phyloP scores from a whole-genome alignment of 2,329 filamentous ascomycete species.

The Aspergillus eucalypticola region DNA sequence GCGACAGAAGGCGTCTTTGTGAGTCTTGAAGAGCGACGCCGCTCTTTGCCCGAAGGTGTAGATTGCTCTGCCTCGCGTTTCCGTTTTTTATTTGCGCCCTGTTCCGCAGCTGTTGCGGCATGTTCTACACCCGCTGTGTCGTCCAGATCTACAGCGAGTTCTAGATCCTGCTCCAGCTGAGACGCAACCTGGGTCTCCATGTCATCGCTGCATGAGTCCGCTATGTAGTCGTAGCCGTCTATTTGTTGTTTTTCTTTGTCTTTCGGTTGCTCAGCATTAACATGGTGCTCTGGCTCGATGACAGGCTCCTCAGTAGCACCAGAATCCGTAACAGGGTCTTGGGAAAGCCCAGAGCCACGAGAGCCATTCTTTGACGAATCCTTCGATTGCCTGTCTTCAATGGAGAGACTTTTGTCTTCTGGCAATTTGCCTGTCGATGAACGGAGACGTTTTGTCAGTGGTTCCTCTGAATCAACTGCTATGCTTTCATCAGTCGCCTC shows the following conservation, averaged over 20 bases:
- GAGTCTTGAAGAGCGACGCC: slow-evolving; percentile 33
- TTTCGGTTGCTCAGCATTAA: not conserved
- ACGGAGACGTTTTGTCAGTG: slow-evolving; percentile 22
- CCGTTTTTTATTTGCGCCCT: slow-evolving; percentile 34
- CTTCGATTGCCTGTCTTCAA: not conserved
- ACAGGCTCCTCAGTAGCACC: not conserved
- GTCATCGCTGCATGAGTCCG: slow-evolving; percentile 43
- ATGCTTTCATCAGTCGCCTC: not conserved
- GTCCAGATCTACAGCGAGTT: slow-evolving; percentile 37
- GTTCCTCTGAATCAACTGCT: not conserved
- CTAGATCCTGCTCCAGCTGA: slow-evolving; percentile 48
- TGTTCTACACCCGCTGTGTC: slow-evolving; percentile 14
- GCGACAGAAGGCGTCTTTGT: slow-evolving; percentile 13
- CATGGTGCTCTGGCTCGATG: not conserved
- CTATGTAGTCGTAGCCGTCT: slow-evolving; percentile 23
- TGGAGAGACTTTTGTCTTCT: slow-evolving; percentile 5
- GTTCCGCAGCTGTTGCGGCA: slow-evolving; percentile 5
- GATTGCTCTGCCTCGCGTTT: slow-evolving; percentile 31
- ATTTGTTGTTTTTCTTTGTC: not conserved
- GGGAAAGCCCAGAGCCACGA: not conserved
- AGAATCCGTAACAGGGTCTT: not conserved
- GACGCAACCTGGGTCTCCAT: slow-evolving; percentile 48
- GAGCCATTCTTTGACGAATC: slow-evolving; percentile 6
- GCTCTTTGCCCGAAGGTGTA: slow-evolving; percentile 22
- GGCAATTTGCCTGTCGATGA: slow-evolving; percentile 25